Conservation (phyloP, 2,329 filamentous ascomycete genomes). For the Saccharata proteae region DNA sequence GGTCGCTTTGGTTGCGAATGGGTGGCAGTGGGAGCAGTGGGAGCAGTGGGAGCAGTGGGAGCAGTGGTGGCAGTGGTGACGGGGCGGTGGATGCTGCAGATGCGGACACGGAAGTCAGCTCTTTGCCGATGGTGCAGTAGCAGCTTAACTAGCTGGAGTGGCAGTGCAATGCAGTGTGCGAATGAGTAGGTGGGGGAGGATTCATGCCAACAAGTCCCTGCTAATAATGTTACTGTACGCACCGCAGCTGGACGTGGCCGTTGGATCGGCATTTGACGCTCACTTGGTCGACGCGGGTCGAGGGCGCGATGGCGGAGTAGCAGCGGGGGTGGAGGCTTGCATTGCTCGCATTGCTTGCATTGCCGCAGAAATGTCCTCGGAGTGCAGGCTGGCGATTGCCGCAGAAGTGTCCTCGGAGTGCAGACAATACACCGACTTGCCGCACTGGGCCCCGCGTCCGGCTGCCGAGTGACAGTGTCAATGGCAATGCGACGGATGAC, state of each 20-base stretch:
- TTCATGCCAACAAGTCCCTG: too few relatives aligned
- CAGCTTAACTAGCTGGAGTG: too few relatives aligned
- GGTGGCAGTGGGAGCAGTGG: constrained; percentile 5
- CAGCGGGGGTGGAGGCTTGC: constrained; percentile 7
- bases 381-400: neutral
- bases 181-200: too few relatives aligned
- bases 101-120: too few relatives aligned
- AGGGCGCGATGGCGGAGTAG: constrained; percentile 14
- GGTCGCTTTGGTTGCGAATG: constrained; percentile 7
- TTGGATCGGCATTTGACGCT: constrained; percentile 29
- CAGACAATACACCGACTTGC: neutral
- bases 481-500: too few relatives aligned
- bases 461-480: too few relatives aligned
- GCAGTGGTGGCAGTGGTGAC: neutral
- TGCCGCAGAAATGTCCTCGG: too few relatives aligned
- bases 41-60: neutral
- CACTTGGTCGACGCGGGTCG: constrained; percentile 18
- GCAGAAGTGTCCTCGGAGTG: neutral
- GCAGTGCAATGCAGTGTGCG: too few relatives aligned
- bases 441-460: too few relatives aligned
- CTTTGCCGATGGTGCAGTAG: too few relatives aligned
- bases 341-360: too few relatives aligned
- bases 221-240: too few relatives aligned
- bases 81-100: neutral
- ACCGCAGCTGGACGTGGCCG: constrained; percentile 31